phyloP scores from a whole-genome alignment of 441 rosid species.

The Eugenia klotzschiana region DNA sequence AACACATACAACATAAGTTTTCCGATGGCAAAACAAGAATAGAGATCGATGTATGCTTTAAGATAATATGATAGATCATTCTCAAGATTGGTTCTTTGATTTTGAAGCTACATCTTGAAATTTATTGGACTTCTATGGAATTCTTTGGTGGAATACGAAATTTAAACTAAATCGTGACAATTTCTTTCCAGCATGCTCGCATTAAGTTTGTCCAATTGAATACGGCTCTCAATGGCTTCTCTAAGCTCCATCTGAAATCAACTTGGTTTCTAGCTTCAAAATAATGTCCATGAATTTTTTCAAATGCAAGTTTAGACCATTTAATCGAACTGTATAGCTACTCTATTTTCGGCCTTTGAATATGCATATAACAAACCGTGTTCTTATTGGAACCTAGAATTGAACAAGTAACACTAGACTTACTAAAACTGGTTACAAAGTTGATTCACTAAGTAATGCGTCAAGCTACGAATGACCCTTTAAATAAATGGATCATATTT shows the following conservation, averaged over 20 bases:
- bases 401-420: neutral
- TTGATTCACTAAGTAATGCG: neutral
- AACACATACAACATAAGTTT: neutral
- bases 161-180: neutral
- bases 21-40: neutral
- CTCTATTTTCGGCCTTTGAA: neutral
- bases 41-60: neutral
- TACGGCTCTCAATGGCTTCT: neutral
- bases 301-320: neutral
- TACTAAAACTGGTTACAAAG: neutral
- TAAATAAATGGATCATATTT: neutral
- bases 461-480: neutral
- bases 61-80: neutral
- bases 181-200: neutral
- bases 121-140: neutral
- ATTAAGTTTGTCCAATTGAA: neutral
- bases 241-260: neutral
- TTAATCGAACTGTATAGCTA: neutral
- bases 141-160: neutral
- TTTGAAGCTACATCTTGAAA: neutral
- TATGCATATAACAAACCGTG: neutral
- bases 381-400: neutral
- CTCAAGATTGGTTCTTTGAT: neutral
- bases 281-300: neutral
- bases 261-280: neutral